phyloP scores from a whole-genome alignment of 2,329 filamentous ascomycete species.

The Tolypocladium pustulatum region DNA sequence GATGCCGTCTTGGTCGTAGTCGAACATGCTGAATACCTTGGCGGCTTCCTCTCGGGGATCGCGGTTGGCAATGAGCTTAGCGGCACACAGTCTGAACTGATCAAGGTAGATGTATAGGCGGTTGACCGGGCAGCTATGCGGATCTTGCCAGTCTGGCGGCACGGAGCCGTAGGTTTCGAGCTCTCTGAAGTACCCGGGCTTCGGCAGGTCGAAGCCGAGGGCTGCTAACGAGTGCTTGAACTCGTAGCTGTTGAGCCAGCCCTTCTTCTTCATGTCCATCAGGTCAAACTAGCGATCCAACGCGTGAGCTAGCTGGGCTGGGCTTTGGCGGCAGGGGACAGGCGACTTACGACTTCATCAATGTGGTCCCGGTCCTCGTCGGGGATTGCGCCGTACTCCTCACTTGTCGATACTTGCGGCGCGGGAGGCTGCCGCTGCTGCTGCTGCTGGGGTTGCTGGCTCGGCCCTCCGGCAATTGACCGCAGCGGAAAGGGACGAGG shows the following conservation, averaged over 20 bases:
- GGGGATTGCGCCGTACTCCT: slow-evolving; percentile 41
- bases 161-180: slow-evolving; percentile 73
- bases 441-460: slow-evolving; percentile 17
- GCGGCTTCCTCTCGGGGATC: slow-evolving; percentile 88
- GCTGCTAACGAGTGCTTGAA: slow-evolving; percentile 94
- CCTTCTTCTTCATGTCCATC: slow-evolving; percentile 94
- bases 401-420: slow-evolving; percentile 23
- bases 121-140: slow-evolving; percentile 30
- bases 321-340: background rate
- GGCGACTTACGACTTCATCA: slow-evolving; percentile 68
- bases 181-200: slow-evolving; percentile 71
- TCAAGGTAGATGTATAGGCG: slow-evolving; percentile 39
- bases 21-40: slow-evolving; percentile 86
- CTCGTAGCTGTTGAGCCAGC: slow-evolving; percentile 93
- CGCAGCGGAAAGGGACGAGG: slow-evolving; percentile 25
- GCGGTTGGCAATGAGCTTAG: slow-evolving; percentile 67
- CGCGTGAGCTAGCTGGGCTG: slow-evolving; percentile 8
- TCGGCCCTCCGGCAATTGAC: slow-evolving; percentile 19
- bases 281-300: slow-evolving; percentile 60
- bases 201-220: slow-evolving; percentile 84
- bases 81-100: slow-evolving; percentile 59
- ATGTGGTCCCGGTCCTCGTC: slow-evolving; percentile 92
- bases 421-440: slow-evolving; percentile 18
- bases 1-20: slow-evolving; percentile 81
- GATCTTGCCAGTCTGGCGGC: slow-evolving; percentile 45